Conservation (phyloP, 2,329 filamentous ascomycete genomes). For the Cladobotryum mycophilum region DNA sequence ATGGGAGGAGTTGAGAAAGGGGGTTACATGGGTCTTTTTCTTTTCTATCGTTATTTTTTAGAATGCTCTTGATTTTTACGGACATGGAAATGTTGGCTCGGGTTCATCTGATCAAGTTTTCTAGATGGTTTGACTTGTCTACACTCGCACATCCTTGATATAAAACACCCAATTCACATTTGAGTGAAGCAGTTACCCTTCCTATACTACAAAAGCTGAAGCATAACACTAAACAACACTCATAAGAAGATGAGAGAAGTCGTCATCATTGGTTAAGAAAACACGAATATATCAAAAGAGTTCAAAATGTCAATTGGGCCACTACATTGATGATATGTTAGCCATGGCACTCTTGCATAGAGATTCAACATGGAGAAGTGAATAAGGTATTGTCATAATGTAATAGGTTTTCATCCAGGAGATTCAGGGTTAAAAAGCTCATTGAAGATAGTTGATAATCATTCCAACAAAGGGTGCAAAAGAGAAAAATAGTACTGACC, state of each 20-base stretch:
- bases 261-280: no score
- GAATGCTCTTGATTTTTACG: conserved; percentile 10
- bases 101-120: conserved; percentile 2
- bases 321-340: no score
- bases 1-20: conserved; percentile 18
- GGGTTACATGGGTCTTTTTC: not conserved
- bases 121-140: conserved; percentile 3
- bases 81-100: not conserved
- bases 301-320: no score
- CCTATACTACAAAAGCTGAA: no score
- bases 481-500: not conserved
- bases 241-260: no score
- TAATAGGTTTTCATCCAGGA: not conserved
- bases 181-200: no score
- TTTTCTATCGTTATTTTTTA: conserved; percentile 6
- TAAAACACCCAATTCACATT: no score
- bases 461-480: not conserved
- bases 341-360: no score
- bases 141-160: not conserved
- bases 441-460: conserved; percentile 2
- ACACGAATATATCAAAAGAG: no score
- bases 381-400: no score
- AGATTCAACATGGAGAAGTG: no score
- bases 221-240: no score
- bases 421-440: conserved; percentile 2